Evolutionary conservation across 1,284 basidiomycete genomes (phyloP).

Genomic region (Blastosporella zonata): DNA sequence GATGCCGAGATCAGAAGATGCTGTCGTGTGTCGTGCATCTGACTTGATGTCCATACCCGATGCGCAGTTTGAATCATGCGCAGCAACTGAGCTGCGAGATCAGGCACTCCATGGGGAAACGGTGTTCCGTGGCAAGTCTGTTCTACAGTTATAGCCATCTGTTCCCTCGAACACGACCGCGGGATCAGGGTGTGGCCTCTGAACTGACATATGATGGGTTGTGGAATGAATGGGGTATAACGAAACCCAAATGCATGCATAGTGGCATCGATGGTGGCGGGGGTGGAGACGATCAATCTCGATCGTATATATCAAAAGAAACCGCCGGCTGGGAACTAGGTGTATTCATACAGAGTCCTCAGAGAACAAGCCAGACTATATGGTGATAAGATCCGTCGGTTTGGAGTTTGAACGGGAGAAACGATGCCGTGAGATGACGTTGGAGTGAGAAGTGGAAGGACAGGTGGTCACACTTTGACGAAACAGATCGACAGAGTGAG

Average conservation of each 20-base stretch:
- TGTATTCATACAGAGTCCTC: background rate
- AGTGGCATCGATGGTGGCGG: constrained; percentile 2
- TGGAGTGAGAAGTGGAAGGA: constrained; percentile 8
- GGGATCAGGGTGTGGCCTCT: background rate
- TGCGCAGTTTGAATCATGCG: constrained; percentile 2
- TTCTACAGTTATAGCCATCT: background rate
- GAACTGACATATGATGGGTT: constrained; percentile 1
- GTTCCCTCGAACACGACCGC: background rate
- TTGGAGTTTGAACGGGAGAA: constrained; percentile 4
- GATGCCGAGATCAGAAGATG: background rate
- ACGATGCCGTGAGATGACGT: constrained; percentile 6
- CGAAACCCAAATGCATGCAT: background rate
- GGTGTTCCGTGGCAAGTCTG: constrained; percentile 1
- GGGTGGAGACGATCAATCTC: background rate
- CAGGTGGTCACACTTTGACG: background rate
- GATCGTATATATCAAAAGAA: background rate
- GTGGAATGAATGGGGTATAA: background rate
- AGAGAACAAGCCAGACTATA: constrained; percentile 2
- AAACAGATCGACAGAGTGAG: constrained; percentile 4
- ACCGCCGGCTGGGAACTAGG: constrained; percentile 1
- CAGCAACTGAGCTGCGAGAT: constrained; percentile 1
- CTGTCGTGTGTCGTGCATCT: background rate
- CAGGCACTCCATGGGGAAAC: constrained; percentile 1
- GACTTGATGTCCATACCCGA: background rate
- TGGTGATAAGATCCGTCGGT: constrained; percentile 8